Conservation (phyloP, 306 rosid species). For the Arachis hypogaea region DNA sequence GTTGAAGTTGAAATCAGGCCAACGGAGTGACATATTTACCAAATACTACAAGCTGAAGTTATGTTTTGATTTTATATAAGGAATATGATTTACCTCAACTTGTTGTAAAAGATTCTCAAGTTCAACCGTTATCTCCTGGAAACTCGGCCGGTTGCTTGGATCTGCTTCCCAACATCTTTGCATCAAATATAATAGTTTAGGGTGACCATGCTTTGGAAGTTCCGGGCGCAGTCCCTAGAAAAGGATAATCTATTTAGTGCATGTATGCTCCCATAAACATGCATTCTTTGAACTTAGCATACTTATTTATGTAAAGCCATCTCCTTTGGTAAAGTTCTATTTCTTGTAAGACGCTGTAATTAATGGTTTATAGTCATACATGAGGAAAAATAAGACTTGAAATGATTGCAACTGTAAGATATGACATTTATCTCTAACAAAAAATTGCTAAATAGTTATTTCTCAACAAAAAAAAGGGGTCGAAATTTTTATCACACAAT, state of each 20-base stretch:
- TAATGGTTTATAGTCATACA: neutral
- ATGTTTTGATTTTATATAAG: neutral
- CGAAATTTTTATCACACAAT: neutral
- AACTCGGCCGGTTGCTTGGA: constrained; percentile 79
- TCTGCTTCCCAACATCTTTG: constrained; percentile 89
- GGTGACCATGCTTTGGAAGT: constrained; percentile 78
- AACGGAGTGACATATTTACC: neutral
- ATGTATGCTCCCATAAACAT: constrained; percentile 18
- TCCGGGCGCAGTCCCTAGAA: constrained; percentile 92
- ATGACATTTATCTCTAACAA: constrained; percentile 2
- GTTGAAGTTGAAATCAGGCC: constrained; percentile 35
- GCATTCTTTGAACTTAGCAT: constrained; percentile 2
- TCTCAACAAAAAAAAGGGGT: neutral
- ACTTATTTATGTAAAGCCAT: constrained; percentile 5
- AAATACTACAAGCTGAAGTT: neutral
- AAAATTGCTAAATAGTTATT: neutral
- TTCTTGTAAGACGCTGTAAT: constrained; percentile 17
- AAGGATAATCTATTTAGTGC: constrained; percentile 36
- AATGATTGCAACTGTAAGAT: constrained; percentile 11
- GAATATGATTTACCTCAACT: constrained; percentile 53
- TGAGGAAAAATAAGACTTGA: neutral
- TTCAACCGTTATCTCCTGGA: constrained; percentile 69
- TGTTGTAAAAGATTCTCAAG: constrained; percentile 69
- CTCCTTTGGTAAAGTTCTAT: neutral
- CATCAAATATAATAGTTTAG: constrained; percentile 79